Conservation (phyloP, 495 filamentous ascomycete species). For the Penicillium arizonense region DNA sequence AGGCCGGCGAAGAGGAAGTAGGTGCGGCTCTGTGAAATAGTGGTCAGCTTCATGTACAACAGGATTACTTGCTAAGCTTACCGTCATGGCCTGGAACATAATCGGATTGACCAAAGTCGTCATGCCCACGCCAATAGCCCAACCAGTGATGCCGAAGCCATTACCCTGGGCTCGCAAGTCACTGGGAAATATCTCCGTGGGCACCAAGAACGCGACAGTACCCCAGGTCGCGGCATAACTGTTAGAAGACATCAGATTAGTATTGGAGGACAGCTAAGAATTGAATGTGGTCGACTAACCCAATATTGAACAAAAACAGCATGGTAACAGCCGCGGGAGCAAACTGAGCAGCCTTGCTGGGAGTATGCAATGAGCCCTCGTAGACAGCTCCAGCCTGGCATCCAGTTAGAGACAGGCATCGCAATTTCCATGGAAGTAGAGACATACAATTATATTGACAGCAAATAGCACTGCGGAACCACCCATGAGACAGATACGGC, state of each 20-base stretch:
- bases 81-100: conserved; percentile 41
- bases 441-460: conserved; percentile 35
- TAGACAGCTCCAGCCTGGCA: conserved; percentile 37
- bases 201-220: conserved; percentile 52
- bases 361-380: conserved; percentile 32
- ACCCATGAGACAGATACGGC: conserved; percentile 44
- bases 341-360: conserved; percentile 28
- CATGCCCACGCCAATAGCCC: conserved; percentile 56
- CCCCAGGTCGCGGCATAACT: conserved; percentile 55
- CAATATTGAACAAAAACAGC: conserved; percentile 53
- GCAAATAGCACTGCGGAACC: conserved; percentile 30
- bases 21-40: conserved; percentile 34
- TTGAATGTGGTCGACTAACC: conserved; percentile 12
- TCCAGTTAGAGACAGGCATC: neutral
- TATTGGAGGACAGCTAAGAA: neutral
- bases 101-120: conserved; percentile 53
- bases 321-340: conserved; percentile 50
- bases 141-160: conserved; percentile 56
- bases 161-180: conserved; percentile 54
- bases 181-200: conserved; percentile 53
- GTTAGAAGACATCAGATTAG: neutral
- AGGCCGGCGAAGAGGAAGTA: conserved; percentile 55
- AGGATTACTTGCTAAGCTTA: neutral
- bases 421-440: neutral
- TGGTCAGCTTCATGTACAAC: conserved; percentile 1